These are phyloP conservation scores for Hypoxylon sp. DNA, from an alignment of 2,329 filamentous ascomycete genomes.

Conservation along the genomic window DNA sequence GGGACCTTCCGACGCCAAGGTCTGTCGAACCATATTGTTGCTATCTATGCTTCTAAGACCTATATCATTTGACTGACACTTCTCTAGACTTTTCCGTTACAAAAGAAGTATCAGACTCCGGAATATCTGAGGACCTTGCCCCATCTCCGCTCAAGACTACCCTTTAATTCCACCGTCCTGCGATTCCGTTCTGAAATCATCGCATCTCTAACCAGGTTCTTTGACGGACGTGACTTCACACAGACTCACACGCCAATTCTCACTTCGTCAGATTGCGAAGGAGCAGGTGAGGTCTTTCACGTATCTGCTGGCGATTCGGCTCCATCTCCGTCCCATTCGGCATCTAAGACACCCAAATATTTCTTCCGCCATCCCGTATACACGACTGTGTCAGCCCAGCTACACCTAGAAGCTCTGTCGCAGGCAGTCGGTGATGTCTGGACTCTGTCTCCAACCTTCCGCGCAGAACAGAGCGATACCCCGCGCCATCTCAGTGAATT, in stretches of 20 bases:
- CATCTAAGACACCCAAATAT: constrained; percentile 52
- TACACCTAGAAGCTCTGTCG: constrained; percentile 91
- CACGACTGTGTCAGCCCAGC: constrained; percentile 91
- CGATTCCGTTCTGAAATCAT: constrained; percentile 84
- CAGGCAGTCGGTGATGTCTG: constrained; percentile 91
- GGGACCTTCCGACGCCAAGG: constrained; percentile 80
- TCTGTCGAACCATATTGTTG: constrained; percentile 54
- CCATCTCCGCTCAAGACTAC: constrained; percentile 83
- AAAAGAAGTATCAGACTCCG: constrained; percentile 93
- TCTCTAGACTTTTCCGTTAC: constrained; percentile 82
- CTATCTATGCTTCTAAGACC: constrained; percentile 21
- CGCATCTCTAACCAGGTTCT: constrained; percentile 76
- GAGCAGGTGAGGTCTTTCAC: constrained; percentile 91
- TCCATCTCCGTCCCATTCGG: constrained; percentile 40
- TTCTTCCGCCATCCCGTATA: constrained; percentile 94
- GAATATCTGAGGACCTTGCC: constrained; percentile 90
- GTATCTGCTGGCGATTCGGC: constrained; percentile 56
- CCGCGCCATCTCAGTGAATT: constrained; percentile 95
- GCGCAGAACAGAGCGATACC: constrained; percentile 92
- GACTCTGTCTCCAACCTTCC: constrained; percentile 92
- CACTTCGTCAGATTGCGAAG: constrained; percentile 96
- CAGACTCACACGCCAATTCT: constrained; percentile 94
- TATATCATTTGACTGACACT: constrained; percentile 33
- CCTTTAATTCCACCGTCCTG: constrained; percentile 80
- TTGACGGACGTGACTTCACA: constrained; percentile 73